These are phyloP conservation scores for Cercospora sesami DNA, from an alignment of 2,329 filamentous ascomycete genomes.

Conservation along the genomic window DNA sequence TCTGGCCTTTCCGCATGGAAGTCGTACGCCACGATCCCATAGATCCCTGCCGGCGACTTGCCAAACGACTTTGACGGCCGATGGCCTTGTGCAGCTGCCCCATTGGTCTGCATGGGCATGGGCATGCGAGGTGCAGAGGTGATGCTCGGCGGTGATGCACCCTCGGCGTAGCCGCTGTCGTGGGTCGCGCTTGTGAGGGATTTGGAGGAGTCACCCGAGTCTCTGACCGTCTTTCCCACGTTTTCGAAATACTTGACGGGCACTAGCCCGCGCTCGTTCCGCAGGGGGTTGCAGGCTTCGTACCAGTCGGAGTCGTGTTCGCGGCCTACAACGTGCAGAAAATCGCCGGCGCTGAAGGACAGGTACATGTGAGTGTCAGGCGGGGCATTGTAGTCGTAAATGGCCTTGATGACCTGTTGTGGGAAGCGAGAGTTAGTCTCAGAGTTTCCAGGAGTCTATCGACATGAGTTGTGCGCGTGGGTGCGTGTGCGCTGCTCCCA, in stretches of 20 bases:
- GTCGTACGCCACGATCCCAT: slow-evolving; percentile 95
- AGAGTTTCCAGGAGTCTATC: slow-evolving; percentile 11
- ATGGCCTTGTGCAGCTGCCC: slow-evolving; percentile 33
- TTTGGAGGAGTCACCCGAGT: slow-evolving; percentile 62
- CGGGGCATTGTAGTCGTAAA: slow-evolving; percentile 86
- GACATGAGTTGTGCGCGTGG: neutral
- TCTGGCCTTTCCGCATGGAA: slow-evolving; percentile 95
- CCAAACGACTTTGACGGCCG: slow-evolving; percentile 46
- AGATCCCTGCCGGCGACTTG: slow-evolving; percentile 71
- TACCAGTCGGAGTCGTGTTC: slow-evolving; percentile 97
- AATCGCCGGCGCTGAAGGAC: slow-evolving; percentile 91
- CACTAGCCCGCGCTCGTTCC: slow-evolving; percentile 83
- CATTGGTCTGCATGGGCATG: slow-evolving; percentile 19
- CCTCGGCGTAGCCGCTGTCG: slow-evolving; percentile 85
- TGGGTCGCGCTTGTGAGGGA: slow-evolving; percentile 61
- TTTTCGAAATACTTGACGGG: slow-evolving; percentile 92
- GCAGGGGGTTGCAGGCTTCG: slow-evolving; percentile 94
- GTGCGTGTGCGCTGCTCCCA: neutral
- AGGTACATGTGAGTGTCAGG: slow-evolving; percentile 61
- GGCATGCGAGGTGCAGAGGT: slow-evolving; percentile 37
- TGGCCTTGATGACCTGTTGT: slow-evolving; percentile 85
- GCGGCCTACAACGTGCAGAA: slow-evolving; percentile 95
- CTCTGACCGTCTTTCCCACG: slow-evolving; percentile 85
- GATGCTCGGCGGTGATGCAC: slow-evolving; percentile 32
- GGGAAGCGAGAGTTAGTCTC: slow-evolving; percentile 13